These are phyloP conservation scores for Acacia pycnantha DNA, from an alignment of 331 rosid species.

Conservation along the genomic window DNA sequence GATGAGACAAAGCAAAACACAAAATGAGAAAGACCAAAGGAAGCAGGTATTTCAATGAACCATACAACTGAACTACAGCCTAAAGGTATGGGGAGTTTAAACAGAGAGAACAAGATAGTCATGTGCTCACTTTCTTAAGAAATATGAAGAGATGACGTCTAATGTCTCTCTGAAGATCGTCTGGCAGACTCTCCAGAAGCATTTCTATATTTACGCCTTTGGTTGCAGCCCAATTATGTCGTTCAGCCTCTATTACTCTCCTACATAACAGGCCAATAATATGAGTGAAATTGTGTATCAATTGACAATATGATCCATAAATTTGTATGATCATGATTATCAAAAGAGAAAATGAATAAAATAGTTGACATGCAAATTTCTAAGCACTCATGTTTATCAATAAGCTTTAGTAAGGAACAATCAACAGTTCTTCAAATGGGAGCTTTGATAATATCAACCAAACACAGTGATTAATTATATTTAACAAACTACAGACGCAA, in stretches of 20 bases:
- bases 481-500: neutral
- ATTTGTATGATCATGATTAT: neutral
- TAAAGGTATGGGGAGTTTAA: neutral
- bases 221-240: constrained; percentile 81
- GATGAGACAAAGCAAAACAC: neutral
- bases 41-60: neutral
- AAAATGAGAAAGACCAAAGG: neutral
- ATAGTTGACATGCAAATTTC: neutral
- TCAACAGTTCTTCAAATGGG: neutral
- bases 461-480: neutral
- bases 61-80: neutral
- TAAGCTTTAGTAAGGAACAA: constrained; percentile 6
- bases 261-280: constrained; percentile 40
- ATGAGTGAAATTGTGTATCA: neutral
- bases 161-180: constrained; percentile 83
- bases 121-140: constrained; percentile 58
- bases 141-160: constrained; percentile 82
- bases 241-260: constrained; percentile 70
- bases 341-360: neutral
- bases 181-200: constrained; percentile 70
- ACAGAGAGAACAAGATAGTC: constrained; percentile 10
- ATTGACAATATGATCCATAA: neutral
- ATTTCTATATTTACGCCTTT: constrained; percentile 82
- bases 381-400: neutral
- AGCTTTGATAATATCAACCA: neutral